A percentile compares a stretch with the other conserved stretches of the same genome.
Conservation (phyloP, 148 eudicot species). For the Rhododendron molle region DNA sequence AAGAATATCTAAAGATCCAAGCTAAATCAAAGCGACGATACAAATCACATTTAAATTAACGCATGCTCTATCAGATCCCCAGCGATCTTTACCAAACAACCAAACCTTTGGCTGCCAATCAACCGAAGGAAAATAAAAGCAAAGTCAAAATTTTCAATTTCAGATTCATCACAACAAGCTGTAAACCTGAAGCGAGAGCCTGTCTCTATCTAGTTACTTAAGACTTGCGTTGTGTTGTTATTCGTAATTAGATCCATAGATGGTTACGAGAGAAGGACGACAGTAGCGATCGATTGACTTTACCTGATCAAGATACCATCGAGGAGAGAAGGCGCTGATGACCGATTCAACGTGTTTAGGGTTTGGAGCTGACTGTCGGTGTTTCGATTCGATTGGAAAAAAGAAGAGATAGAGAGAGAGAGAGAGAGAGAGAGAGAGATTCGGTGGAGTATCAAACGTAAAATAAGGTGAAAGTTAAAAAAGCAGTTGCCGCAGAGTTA, state of each 20-base stretch:
- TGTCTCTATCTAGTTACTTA: background rate
- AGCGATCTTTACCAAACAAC: background rate
- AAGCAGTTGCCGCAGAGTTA: background rate
- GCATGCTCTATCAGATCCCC: background rate
- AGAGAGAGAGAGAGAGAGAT: background rate
- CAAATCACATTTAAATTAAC: background rate
- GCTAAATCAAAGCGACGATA: background rate
- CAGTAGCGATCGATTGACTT: background rate
- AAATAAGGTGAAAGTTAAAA: background rate
- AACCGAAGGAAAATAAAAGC: background rate
- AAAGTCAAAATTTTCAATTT: background rate
- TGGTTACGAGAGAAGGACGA: background rate
- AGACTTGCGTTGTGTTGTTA: background rate
- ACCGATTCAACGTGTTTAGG: slow-evolving; percentile 10
- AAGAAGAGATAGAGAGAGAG: background rate
- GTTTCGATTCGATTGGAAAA: background rate
- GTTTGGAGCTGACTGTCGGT: slow-evolving; percentile 13
- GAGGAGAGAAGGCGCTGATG: background rate
- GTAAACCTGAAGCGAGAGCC: background rate
- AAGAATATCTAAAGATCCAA: background rate
- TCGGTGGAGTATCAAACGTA: background rate
- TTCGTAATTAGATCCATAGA: background rate
- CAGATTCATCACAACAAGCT: background rate
- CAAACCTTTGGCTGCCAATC: background rate
- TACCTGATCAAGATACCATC: slow-evolving; percentile 17